phyloP scores from a whole-genome alignment of 768 basidiomycete species.

The Hypholoma sublateritium region DNA sequence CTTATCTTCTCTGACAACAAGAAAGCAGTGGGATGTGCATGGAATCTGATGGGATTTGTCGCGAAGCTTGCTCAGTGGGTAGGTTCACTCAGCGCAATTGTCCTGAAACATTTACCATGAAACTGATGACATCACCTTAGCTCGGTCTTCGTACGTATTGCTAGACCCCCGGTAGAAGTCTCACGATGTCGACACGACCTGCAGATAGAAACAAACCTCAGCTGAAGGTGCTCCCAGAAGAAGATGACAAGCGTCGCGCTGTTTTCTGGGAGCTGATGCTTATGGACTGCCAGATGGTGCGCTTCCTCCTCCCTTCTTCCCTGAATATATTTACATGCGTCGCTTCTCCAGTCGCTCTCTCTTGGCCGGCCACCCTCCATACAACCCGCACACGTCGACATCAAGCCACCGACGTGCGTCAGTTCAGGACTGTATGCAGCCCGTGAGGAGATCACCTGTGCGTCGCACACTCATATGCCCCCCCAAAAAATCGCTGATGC shows the following conservation, averaged over 20 bases:
- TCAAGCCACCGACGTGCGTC: conserved; percentile 50
- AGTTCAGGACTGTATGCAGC: conserved; percentile 48
- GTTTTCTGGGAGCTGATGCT: conserved; percentile 77
- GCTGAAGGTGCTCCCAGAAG: conserved; percentile 67
- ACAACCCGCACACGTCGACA: conserved; percentile 63
- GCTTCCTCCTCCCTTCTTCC: neutral
- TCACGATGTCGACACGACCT: conserved; percentile 6
- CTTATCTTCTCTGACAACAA: conserved; percentile 74
- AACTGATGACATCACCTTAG: too few species aligned
- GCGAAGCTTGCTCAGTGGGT: conserved; percentile 74
- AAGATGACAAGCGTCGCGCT: conserved; percentile 65
- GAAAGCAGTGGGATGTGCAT: conserved; percentile 70
- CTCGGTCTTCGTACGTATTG: too few species aligned
- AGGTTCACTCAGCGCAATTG: conserved; percentile 22
- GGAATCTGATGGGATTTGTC: conserved; percentile 75
- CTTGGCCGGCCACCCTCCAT: conserved; percentile 76
- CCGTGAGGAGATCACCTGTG: conserved; percentile 51
- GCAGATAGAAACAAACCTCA: conserved; percentile 71
- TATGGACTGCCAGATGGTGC: conserved; percentile 67
- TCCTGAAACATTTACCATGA: too few species aligned
- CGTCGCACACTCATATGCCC: conserved; percentile 15
- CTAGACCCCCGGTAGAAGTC: too few species aligned
- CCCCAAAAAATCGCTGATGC: neutral
- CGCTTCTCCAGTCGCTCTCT: conserved; percentile 54
- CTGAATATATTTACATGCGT: neutral